Evolutionary conservation across 306 rosid species (phyloP), one percentile per base, ranked within the genome.

Genomic region (Quillaja saponaria): DNA sequence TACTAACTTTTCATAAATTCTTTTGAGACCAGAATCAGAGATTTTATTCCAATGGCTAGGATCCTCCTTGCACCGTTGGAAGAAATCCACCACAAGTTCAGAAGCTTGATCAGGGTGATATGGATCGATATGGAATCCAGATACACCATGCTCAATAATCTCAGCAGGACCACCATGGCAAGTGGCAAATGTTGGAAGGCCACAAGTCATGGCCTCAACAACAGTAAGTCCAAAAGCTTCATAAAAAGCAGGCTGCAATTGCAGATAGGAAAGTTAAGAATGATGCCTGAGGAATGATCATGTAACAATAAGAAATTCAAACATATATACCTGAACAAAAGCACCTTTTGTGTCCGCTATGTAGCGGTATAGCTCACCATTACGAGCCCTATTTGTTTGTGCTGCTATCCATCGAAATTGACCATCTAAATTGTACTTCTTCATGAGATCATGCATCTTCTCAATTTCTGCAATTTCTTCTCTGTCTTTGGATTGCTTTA

Each of bases 191-290:
- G 89, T 87, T 0, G 99, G 99, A 42, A 89, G 96, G 34, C 91
- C 96, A 80, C 89, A 78, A 25, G 87, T 89, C 99, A 92, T 86
- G 53, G 95, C 89, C 86, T 87, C 99, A 69, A 92, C 94, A 55
- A 92, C 99, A 33, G 99, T 92, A 35, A 92, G 95, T 40, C 99
- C 99, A 72, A 92, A 92, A 13, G 96, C 99, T 81, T 92, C 99
- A 71, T 92, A 89, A 60, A 92, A 75, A 39, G 95, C 99, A 71
- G 99, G 99, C 96, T 89, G 91, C 73, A 70, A 66, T 49, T 58
- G 38, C 41, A 74, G 6, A n/a, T 13, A 34, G 13, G 7, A 6
- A 59, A 16, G 55, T 47, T 51, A 64, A 52, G 20, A 47, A 38
- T 13, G 20, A 68, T 6, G 53, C 52, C 34, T 6, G 14, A 16